A percentile compares a stretch with the other conserved stretches of the same genome.
Conservation (phyloP, 2,329 filamentous ascomycete genomes). For the Scytalidium sp. region DNA sequence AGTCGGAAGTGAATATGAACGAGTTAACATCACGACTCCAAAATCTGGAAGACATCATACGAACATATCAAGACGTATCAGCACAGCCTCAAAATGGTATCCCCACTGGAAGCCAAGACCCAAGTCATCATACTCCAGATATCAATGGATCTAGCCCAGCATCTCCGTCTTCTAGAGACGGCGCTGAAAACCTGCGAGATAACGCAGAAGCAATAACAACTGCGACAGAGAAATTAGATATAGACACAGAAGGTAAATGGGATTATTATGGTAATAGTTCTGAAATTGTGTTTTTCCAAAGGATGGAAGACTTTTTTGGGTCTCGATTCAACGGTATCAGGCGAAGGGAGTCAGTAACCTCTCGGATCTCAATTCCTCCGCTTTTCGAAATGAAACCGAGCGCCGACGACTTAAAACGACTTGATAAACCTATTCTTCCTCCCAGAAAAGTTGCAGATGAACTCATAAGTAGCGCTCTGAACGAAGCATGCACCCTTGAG, state of each 20-base stretch:
- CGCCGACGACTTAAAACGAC: constrained; percentile 26
- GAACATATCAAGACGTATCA: neutral
- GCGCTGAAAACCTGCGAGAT: neutral
- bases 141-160: neutral
- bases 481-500: constrained; percentile 52
- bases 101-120: neutral
- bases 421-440: constrained; percentile 55
- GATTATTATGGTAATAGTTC: constrained; percentile 93
- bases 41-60: neutral
- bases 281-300: constrained; percentile 78
- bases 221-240: constrained; percentile 79
- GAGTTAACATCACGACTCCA: neutral
- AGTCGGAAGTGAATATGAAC: neutral
- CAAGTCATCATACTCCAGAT: neutral
- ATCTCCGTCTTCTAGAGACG: neutral
- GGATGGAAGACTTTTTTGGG: constrained; percentile 82
- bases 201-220: neutral
- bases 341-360: constrained; percentile 44
- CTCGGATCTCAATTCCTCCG: constrained; percentile 4
- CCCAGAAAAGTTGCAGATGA: constrained; percentile 50
- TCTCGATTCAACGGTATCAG: constrained; percentile 61
- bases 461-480: constrained; percentile 52
- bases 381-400: constrained; percentile 1
- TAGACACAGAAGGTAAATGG: constrained; percentile 86
- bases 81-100: neutral